phyloP scores from a whole-genome alignment of 805 yeast species.

The Saccharomycopsis sp. region DNA sequence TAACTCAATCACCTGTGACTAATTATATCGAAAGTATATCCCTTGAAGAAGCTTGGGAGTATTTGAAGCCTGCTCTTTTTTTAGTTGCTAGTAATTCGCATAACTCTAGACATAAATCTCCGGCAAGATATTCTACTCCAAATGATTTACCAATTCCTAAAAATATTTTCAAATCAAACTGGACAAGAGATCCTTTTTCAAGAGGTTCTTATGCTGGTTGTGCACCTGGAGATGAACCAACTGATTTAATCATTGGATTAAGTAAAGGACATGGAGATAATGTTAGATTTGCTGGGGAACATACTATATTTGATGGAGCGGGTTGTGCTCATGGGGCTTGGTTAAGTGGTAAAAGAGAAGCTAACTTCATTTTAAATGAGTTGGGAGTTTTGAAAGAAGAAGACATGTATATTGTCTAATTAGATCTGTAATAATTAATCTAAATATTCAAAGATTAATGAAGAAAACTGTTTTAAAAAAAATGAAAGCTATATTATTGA shows the following conservation, averaged over 20 bases:
- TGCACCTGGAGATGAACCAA: constrained; percentile 58
- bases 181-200: constrained; percentile 75
- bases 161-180: constrained; percentile 43
- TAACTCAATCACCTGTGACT: constrained; percentile 69
- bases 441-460: no score
- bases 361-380: constrained; percentile 26
- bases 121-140: constrained; percentile 13
- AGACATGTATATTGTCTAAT: constrained; percentile 10
- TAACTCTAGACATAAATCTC: constrained; percentile 21
- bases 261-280: constrained; percentile 42
- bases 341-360: constrained; percentile 59
- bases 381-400: constrained; percentile 20
- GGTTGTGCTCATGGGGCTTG: constrained; percentile 94
- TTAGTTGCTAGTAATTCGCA: constrained; percentile 21
- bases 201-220: constrained; percentile 79
- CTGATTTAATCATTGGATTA: constrained; percentile 49
- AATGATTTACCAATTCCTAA: constrained; percentile 27
- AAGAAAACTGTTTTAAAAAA: no score
- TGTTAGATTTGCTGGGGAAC: constrained; percentile 86
- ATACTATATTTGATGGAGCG: constrained; percentile 74
- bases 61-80: constrained; percentile 42
- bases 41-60: constrained; percentile 43
- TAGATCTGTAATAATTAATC: no score
- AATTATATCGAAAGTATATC: constrained; percentile 34
- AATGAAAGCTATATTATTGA: no score